Percentiles rank a stretch among this genome's conserved stretches.
phyloP scores from a whole-genome alignment of 805 yeast species.

The Zygoascus tannicola region DNA sequence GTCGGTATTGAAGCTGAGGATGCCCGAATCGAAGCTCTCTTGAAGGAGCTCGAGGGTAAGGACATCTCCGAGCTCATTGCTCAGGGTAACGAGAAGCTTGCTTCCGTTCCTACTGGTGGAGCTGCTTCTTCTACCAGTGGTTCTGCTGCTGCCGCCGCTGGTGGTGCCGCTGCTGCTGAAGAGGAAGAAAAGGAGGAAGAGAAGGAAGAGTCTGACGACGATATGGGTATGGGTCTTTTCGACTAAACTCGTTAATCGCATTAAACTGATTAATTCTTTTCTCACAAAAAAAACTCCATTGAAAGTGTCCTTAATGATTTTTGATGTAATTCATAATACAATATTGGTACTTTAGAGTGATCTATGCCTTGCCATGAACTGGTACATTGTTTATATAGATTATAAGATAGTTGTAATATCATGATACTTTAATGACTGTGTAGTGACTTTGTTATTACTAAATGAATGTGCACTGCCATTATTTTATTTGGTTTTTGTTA shows the following conservation, averaged over 20 bases:
- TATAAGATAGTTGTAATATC: no score
- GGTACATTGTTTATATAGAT: no score
- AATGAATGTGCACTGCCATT: no score
- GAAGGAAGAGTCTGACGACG: conserved; percentile 37
- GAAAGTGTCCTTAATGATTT: background rate
- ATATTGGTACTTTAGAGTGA: background rate
- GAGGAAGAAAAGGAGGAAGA: conserved; percentile 61
- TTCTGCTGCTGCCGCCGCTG: conserved; percentile 64
- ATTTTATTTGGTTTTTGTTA: no score
- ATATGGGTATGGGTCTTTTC: conserved; percentile 82
- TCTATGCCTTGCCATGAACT: no score
- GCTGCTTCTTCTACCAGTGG: conserved; percentile 77
- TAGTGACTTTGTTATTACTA: no score
- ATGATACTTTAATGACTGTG: no score
- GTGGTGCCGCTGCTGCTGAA: conserved; percentile 61
- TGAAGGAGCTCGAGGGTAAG: conserved; percentile 90
- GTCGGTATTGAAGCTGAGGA: conserved; percentile 96
- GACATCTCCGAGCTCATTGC: conserved; percentile 79
- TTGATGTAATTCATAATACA: background rate
- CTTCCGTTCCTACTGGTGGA: conserved; percentile 97
- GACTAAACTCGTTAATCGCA: conserved; percentile 49
- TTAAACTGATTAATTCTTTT: background rate
- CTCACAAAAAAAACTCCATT: background rate
- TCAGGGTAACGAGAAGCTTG: conserved; percentile 92
- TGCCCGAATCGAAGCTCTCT: conserved; percentile 69